These are phyloP conservation scores for Wickerhamiella dianesei DNA, from an alignment of 805 yeast genomes.

Conservation along the genomic window DNA sequence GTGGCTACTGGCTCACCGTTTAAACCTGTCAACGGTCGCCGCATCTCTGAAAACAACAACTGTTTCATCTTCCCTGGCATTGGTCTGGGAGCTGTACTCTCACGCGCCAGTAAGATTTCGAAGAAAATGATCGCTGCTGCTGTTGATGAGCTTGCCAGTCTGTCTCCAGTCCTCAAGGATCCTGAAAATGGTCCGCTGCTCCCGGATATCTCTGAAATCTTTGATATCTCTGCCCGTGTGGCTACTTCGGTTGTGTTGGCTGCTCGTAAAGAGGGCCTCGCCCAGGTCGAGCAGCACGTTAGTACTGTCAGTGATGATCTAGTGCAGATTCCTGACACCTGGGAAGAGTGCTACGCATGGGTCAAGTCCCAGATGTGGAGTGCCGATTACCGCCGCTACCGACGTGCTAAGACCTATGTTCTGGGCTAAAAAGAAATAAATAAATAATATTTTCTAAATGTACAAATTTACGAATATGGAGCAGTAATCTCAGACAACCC, in stretches of 20 bases:
- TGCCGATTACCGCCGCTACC: conserved; percentile 59
- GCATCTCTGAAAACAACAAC: conserved; percentile 85
- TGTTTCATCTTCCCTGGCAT: conserved; percentile 96
- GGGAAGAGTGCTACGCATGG: conserved; percentile 53
- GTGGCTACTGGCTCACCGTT: conserved; percentile 96
- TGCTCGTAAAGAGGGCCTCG: conserved; percentile 72
- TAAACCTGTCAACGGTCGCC: conserved; percentile 76
- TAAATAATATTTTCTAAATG: not conserved
- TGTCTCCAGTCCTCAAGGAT: conserved; percentile 66
- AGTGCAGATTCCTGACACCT: conserved; percentile 66
- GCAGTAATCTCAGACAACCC: no score
- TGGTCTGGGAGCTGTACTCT: conserved; percentile 83
- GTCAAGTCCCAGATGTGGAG: conserved; percentile 91
- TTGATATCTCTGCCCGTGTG: conserved; percentile 76
- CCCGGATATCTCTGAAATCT: conserved; percentile 76
- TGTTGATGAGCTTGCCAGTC: conserved; percentile 71
- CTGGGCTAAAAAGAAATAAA: not conserved
- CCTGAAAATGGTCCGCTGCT: conserved; percentile 57
- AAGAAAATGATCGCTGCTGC: conserved; percentile 91
- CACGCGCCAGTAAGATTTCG: conserved; percentile 71
- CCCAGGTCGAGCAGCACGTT: conserved; percentile 59
- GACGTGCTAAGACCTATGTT: conserved; percentile 5
- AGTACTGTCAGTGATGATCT: conserved; percentile 49
- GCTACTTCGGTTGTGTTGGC: conserved; percentile 87
- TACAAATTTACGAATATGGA: no score